These are phyloP conservation scores for Retiboletus fuscus DNA, from an alignment of 1,284 basidiomycete species.

Conservation along the genomic window DNA sequence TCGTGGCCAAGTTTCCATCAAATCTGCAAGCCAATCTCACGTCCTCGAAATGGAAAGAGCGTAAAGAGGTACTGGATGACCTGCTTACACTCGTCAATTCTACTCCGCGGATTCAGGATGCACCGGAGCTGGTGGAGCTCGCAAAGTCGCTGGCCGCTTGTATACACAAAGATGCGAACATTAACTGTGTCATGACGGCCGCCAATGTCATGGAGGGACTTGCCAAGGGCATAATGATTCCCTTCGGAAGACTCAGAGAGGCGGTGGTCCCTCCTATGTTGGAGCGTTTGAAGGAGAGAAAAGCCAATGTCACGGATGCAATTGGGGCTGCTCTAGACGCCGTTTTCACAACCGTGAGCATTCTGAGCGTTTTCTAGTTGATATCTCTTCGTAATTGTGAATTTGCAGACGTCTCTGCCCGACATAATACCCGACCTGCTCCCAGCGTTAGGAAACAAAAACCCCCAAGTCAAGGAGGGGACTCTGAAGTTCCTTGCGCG, in stretches of 20 bases:
- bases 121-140: constrained; percentile 79
- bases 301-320: constrained; percentile 89
- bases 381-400: constrained; percentile 29
- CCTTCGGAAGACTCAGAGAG: constrained; percentile 84
- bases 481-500: constrained; percentile 90
- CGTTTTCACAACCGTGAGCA: constrained; percentile 83
- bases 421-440: constrained; percentile 91
- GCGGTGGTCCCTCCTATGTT: constrained; percentile 83
- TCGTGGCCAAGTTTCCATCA: constrained; percentile 79
- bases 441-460: constrained; percentile 87
- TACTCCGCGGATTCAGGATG: constrained; percentile 84
- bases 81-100: constrained; percentile 79
- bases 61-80: constrained; percentile 92
- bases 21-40: constrained; percentile 80
- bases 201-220: constrained; percentile 89
- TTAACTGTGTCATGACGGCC: constrained; percentile 94
- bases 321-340: constrained; percentile 92
- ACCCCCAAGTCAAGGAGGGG: constrained; percentile 96
- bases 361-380: constrained; percentile 21
- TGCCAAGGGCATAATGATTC: constrained; percentile 82
- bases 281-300: constrained; percentile 95
- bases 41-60: constrained; percentile 98
- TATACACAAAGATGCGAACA: constrained; percentile 92
- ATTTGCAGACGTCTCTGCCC: constrained; percentile 75
- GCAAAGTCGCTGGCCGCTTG: constrained; percentile 83